These are phyloP conservation scores for Wickerhamomyces ciferrii DNA, from an alignment of 805 yeast species.

Conservation along the genomic window DNA sequence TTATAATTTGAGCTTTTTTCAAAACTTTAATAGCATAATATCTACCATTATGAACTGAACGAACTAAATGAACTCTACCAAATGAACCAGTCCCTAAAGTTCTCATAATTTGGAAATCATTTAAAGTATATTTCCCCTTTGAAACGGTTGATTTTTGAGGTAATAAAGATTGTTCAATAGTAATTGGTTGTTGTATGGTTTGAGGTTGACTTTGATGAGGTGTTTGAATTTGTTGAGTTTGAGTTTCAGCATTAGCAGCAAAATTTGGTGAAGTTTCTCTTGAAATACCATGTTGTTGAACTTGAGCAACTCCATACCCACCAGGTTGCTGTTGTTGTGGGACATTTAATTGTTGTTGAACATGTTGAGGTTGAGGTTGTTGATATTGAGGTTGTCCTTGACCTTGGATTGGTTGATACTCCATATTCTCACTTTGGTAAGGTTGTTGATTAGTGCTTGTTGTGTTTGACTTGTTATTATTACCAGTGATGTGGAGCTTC, in stretches of 20 bases:
- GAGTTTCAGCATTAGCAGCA: no score
- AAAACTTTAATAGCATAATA: conserved; percentile 91
- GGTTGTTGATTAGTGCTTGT: not conserved
- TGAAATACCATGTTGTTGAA: not conserved
- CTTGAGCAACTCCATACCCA: not conserved
- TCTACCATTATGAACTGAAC: conserved; percentile 85
- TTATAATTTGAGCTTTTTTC: conserved; percentile 81
- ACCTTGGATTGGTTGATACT: not conserved
- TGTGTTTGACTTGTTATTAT: not conserved
- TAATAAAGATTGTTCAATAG: conserved; percentile 14
- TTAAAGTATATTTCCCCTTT: conserved; percentile 70
- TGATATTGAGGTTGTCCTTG: conserved; percentile 3
- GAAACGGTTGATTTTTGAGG: conserved; percentile 23
- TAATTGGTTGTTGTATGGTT: conserved; percentile 2
- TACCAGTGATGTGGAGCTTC: conserved; percentile 8
- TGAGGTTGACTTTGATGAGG: conserved; percentile 1
- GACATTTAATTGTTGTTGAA: not conserved
- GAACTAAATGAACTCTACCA: conserved; percentile 87
- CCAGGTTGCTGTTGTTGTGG: not conserved
- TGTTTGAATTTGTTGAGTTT: not conserved
- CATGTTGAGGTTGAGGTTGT: conserved; percentile 3
- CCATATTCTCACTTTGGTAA: not conserved
- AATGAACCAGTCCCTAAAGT: conserved; percentile 95
- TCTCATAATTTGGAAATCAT: conserved; percentile 79
- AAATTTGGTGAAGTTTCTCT: conserved; percentile 5